Percentiles rank a stretch among this genome's conserved stretches.
Conservation (phyloP, 257 asterid genomes). For the Solanum paucissectum region DNA sequence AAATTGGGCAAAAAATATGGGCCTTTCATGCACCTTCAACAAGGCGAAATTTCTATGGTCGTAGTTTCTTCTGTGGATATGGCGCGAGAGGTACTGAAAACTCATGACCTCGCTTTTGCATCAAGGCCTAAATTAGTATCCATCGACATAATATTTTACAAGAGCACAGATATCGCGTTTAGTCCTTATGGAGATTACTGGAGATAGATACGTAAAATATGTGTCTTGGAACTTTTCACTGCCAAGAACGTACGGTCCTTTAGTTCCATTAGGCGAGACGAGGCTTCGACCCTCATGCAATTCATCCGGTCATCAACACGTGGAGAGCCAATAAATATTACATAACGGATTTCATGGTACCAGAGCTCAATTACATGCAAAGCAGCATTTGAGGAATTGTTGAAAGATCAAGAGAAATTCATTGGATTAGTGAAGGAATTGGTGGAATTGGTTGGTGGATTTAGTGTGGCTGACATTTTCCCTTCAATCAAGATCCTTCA, state of each 20-base stretch:
- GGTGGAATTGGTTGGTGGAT: not conserved
- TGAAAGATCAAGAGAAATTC: not conserved
- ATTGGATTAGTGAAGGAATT: not conserved
- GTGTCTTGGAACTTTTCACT: constrained; percentile 28
- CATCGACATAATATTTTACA: constrained; percentile 14
- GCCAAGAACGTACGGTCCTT: constrained; percentile 15
- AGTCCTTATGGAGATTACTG: constrained; percentile 29
- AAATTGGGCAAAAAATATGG: constrained; percentile 17
- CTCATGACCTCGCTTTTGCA: constrained; percentile 21
- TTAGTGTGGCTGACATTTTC: not conserved
- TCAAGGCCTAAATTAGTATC: constrained; percentile 16
- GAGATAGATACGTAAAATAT: constrained; percentile 31
- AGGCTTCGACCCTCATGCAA: not conserved
- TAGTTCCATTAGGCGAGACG: constrained; percentile 8
- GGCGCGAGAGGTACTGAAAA: not conserved
- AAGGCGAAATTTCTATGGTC: constrained; percentile 20
- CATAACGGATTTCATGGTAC: not conserved
- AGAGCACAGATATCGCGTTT: constrained; percentile 9
- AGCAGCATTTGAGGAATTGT: not conserved
- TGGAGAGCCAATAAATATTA: not conserved
- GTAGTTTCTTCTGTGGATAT: constrained; percentile 19
- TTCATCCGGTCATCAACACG: constrained; percentile 1
- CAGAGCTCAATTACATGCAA: not conserved
- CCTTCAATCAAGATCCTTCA: not conserved
- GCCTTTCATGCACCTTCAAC: constrained; percentile 23